Evolutionary conservation across 148 eudicot species (phyloP), one percentile per base, ranked within the genome.

Genomic region (Camellia lanceoleosa): DNA sequence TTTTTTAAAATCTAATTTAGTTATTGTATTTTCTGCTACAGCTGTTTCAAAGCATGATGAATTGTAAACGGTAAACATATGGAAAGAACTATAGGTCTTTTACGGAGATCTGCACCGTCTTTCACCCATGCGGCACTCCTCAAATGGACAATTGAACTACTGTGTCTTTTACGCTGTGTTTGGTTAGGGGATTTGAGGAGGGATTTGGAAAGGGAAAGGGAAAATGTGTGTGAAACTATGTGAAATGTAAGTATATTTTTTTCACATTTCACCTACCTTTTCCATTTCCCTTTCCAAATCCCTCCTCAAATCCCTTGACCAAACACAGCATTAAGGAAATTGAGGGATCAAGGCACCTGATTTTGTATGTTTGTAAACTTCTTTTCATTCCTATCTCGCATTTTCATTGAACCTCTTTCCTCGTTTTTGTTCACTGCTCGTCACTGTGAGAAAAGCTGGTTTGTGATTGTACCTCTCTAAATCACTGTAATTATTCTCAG

Each of bases 1-100:
- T 30, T 30, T 30, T 30, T 30, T 1, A 1, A 30, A 30, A 30
- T 30, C 38, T 30, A 30, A 30, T 30, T 30, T 30, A 30, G 38
- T 30, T 30, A 60, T 65, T 81, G 30, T 68, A 41, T 74, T 73
- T 71, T 71, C 75, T 71, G 8, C 75, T 43, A 58, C 89, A 87
- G 60, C 19, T 80, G 67, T 49, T 77, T 49, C 85, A 13, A 76
- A 52, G 83, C 87, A 87, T 82, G 89, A 87, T 78, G 89, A 87
- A 75, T 80, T 87, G 55, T 87, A 61, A 82, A 61, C 42, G 74
- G 66, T n/a, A 18, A 3, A 58, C 42, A 19, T n/a, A 23, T 18
- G 70, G 59, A 41, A 44, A 52, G 42, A 66, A 19, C 10, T 60
- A 7, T 12, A 14, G 5, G 14, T 30, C 23, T 63, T 77, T 30